Evolutionary conservation across 2,329 filamentous ascomycete genomes (phyloP).

Genomic region (Xylariaceae sp.): DNA sequence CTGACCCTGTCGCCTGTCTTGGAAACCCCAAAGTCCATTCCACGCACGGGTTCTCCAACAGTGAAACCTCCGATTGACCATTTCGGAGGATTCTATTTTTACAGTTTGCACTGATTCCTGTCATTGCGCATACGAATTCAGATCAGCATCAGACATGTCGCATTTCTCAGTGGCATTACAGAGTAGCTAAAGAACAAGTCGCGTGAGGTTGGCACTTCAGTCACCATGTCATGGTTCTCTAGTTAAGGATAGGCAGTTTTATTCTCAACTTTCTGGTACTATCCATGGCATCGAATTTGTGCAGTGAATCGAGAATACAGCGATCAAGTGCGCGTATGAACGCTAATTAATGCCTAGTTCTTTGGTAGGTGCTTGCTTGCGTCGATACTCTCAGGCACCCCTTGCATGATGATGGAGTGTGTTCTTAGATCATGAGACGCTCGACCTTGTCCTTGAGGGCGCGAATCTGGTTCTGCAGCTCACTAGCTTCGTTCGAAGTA

Average conservation of each 20-base stretch:
- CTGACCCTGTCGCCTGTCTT: conserved; percentile 3
- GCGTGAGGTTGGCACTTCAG: background rate
- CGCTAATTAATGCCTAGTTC: background rate
- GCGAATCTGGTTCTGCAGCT: conserved; percentile 82
- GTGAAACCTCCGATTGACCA: background rate
- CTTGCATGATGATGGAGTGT: conserved; percentile 3
- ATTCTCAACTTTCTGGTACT: background rate
- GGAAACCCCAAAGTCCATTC: background rate
- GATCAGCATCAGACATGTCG: no score
- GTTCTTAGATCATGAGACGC: conserved; percentile 78
- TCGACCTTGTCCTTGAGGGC: conserved; percentile 92
- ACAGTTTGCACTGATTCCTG: no score
- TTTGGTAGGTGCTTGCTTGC: background rate
- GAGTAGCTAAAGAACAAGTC: background rate
- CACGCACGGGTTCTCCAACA: background rate
- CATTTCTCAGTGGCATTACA: background rate
- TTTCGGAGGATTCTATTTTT: no score
- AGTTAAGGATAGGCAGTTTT: background rate
- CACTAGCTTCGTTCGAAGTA: conserved; percentile 85
- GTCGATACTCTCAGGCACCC: conserved; percentile 4
- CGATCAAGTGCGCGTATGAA: background rate
- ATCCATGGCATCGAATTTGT: background rate
- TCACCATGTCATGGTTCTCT: no score
- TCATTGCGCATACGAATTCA: no score
- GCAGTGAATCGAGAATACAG: background rate